Evolutionary conservation across 768 basidiomycete species (phyloP), one percentile per base, ranked within the genome.

Genomic region (Xerocomellus chrysenteron): DNA sequence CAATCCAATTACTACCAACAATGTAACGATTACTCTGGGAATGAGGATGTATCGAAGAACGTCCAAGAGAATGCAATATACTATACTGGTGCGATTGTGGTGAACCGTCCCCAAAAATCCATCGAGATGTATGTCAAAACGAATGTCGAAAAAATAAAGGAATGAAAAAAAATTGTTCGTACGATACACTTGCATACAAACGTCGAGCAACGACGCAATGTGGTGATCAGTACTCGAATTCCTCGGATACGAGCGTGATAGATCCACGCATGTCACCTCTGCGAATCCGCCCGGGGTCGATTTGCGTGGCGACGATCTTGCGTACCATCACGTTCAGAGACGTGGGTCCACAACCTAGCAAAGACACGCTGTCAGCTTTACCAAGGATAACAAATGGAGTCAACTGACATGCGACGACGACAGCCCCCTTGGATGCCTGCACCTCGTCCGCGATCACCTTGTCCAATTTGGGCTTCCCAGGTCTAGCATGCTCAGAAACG

Each of bases 341-440:
- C 0, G 78, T 76, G 0, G 90, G 90, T 2, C 90, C 90, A 64
- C 90, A 92, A 62, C 85, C 87, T 88, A 58, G n/a, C 48, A 39
- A 43, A 3, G 0, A 14, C 11, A 24, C 11, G 35, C 30, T 2
- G 12, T 62, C 24, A 70, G 45, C 17, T 11, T 37, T 17, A 19
- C 35, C 9, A 9, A 2, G 17, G 26, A 2, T 3, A 28, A 21
- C 32, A 14, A 37, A 33, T 3, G 36, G 7, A 36, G 39, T 33
- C 32, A 13, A 81, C 88, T 76, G 64, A 89, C 88, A 89, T 13
- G 84, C 86, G 46, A 92, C 88, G 44, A 85, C 74, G 54, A 88
- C 66, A 13, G 80, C 74, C 17, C 87, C 87, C 57, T 71, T 64
- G 32, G 86, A 78, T 16, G 63, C 64, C 45, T 80, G 74, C 4